phyloP scores from a whole-genome alignment of 306 rosid species.

The Pyrus betulifolia region DNA sequence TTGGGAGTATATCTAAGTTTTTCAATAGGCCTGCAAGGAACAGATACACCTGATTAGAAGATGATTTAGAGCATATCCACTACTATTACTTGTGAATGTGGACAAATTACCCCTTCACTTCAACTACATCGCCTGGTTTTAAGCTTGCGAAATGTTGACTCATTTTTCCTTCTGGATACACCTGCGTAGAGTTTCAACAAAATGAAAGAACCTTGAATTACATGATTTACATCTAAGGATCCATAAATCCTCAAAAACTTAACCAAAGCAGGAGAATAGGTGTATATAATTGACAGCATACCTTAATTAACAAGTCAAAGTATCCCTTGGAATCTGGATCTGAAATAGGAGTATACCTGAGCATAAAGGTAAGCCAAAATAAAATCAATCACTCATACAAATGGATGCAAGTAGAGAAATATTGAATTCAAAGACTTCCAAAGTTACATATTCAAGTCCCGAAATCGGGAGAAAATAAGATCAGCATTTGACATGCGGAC shows the following conservation, averaged over 20 bases:
- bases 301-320: slow-evolving; percentile 96
- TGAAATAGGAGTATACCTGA: slow-evolving; percentile 95
- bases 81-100: slow-evolving; percentile 4
- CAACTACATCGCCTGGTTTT: slow-evolving; percentile 90
- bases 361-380: neutral
- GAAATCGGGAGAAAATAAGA: neutral
- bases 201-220: neutral
- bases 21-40: slow-evolving; percentile 79
- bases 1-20: slow-evolving; percentile 83
- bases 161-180: slow-evolving; percentile 96
- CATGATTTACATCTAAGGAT: neutral
- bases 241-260: neutral
- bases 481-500: slow-evolving; percentile 7
- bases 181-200: slow-evolving; percentile 36
- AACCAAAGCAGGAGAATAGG: neutral
- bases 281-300: slow-evolving; percentile 15
- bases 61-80: slow-evolving; percentile 14
- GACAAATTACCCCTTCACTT: slow-evolving; percentile 86
- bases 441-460: neutral
- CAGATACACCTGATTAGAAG: slow-evolving; percentile 6
- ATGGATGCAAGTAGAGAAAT: neutral
- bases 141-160: slow-evolving; percentile 97
- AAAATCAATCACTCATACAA: neutral
- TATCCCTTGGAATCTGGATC: slow-evolving; percentile 86
- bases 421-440: neutral